Base-by-base conservation (phyloP, 495 filamentous ascomycete genomes). In the Lepraria neglecta region DNA sequence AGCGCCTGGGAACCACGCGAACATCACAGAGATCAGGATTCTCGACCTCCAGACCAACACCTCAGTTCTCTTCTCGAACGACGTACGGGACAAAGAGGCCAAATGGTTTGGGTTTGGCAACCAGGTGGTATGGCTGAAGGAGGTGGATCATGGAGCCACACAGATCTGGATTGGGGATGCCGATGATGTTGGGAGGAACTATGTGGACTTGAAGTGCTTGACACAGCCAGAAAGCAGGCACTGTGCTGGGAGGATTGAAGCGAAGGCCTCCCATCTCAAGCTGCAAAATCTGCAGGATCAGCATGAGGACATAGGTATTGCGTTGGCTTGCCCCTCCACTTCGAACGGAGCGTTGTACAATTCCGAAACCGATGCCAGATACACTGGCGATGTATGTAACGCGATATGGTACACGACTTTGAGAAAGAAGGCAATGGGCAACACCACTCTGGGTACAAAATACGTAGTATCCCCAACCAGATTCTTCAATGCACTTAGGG, bases 1-100 rank as follows among this genome's bases (percentile, higher is more conserved):
- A 68, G 89, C 84, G 21, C 94, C 96, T 72, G 78, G 87, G 50
- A 77, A 82, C 0, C 91, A 95, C 70, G 79, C 80, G 53, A 87
- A 86, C 71, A 84, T 75, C 12, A 79, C 78, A 44, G 86, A 91
- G 67, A 87, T 92, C 64, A 83, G 85, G 21, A 72, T 94, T 1
- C 74, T 96, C 2, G 85, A 92, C 54, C 80, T 91, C 53, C 70
- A 76, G 27, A 83, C 81, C 9, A 86, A 87, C 53, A 79, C 85
- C 54, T 87, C 87, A 0, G 78, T 75, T 0, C 71, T 87, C 3
- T 73, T 95, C 31, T 85, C 82, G 47, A 82, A 85, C 51, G 82
- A 89, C 48, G 59, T 76, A 7, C 75, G 78, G 21, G 80, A 81
- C 17, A 85, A 77, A 64, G 86, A 88, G 66, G 85, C 87, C 14